Evolutionary conservation across 169 alveolate species (phyloP).

Genomic region (Plasmodium vinckei): DNA sequence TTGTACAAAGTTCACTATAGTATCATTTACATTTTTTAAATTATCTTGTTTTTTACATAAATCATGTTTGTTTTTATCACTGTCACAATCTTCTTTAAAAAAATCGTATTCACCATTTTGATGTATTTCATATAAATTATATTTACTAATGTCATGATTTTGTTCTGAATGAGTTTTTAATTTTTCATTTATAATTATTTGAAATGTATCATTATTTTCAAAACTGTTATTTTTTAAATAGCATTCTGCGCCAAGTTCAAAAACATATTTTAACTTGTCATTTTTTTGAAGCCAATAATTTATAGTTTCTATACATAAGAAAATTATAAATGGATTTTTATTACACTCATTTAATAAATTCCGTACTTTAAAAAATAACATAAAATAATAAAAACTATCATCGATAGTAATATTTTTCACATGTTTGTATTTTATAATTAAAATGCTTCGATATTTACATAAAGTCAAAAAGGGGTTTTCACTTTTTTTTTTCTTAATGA

Average conservation of each 20-base stretch:
- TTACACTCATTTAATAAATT: constrained; percentile 38
- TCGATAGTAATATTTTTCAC: constrained; percentile 16
- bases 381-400: constrained; percentile 60
- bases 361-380: constrained; percentile 64
- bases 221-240: constrained; percentile 10
- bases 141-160: neutral
- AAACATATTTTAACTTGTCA: constrained; percentile 45
- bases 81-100: neutral
- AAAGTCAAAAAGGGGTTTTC: constrained; percentile 73
- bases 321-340: constrained; percentile 67
- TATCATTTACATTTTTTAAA: neutral
- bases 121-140: too few relatives aligned
- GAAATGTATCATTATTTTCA: neutral
- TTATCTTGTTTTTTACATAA: neutral
- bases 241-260: constrained; percentile 16
- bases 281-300: constrained; percentile 71
- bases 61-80: neutral
- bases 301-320: constrained; percentile 67
- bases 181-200: neutral
- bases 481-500: constrained; percentile 64
- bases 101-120: neutral
- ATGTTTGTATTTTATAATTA: constrained; percentile 75
- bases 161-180: neutral
- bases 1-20: neutral
- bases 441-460: constrained; percentile 75